Base-by-base conservation (phyloP, 257 asterid species). In the Penstemon barbatus region DNA sequence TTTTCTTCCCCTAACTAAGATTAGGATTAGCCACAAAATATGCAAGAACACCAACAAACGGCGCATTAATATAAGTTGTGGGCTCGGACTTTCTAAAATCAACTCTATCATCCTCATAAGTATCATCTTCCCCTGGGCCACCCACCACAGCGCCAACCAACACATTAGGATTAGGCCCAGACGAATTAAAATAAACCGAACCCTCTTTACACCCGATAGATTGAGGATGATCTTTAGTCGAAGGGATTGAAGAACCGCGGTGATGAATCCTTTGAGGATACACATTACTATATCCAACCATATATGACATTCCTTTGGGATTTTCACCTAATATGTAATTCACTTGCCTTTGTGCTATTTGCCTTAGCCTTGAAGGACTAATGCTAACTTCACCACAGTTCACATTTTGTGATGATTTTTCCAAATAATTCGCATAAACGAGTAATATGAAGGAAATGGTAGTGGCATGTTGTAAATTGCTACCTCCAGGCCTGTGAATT, bases 401-500 rank as follows among this genome's bases (percentile, higher is more conserved):
- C 63, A 87, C 80, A 0, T 77, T 71, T 62, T 83, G 86, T 1
- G 86, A 77, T 18, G 97, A 84, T 63, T 66, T 82, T 48, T 94
- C 97, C 12, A 94, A 71, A 78, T 81, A 89, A 42, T 89, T 83
- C 11, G 97, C 97, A 2, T 94, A 89, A n/a, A 77, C 89, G 9
- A 94, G 91, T 52, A 87, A 62, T 75, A 94, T 87, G 74, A 91
- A 91, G 8, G 97, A 82, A 42, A 91, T 85, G 58, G 95, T 69
- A 12, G 98, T 87, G 15, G 94, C 91, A 18, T 91, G 97, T 73
- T 94, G 99, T 46, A 94, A 69, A n/a, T 94, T 94, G 87, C 99
- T 94, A 4, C 99, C 99, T 0, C 97, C 97, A 0, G 96, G 96
- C 64, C 78, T 77, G 82, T 91, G 89, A 8, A 94, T 91, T 59